Evolutionary conservation across 2,329 filamentous ascomycete species (phyloP).

Genomic region (Magnaporthiopsis rhizophila): DNA sequence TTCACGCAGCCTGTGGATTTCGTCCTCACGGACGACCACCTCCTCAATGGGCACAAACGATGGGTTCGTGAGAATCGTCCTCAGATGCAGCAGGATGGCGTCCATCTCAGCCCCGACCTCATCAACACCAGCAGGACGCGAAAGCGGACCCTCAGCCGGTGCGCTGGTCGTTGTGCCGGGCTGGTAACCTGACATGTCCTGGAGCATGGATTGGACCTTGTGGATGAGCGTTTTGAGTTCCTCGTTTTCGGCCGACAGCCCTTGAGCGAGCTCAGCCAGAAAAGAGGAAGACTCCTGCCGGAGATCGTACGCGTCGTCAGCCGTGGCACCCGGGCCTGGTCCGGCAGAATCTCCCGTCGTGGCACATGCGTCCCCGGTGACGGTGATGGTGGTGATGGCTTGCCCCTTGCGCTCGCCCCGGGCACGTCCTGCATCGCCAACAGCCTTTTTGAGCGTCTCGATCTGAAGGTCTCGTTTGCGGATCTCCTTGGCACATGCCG

Average conservation of each 20-base stretch:
- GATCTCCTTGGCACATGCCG: slow-evolving; percentile 83
- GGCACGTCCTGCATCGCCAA: slow-evolving; percentile 61
- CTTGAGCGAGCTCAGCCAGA: slow-evolving; percentile 73
- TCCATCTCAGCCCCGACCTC: slow-evolving; percentile 72
- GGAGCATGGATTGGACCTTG: slow-evolving; percentile 62
- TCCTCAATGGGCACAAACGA: slow-evolving; percentile 95
- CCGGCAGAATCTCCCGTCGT: neutral
- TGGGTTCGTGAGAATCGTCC: slow-evolving; percentile 82
- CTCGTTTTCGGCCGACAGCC: slow-evolving; percentile 88
- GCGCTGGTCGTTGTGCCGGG: slow-evolving; percentile 22
- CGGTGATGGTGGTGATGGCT: slow-evolving; percentile 47
- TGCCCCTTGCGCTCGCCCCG: slow-evolving; percentile 48
- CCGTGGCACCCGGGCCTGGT: neutral
- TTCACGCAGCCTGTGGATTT: slow-evolving; percentile 73
- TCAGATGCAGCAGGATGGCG: slow-evolving; percentile 69
- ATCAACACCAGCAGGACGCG: slow-evolving; percentile 22
- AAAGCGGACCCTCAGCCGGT: slow-evolving; percentile 23
- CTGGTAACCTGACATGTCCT: slow-evolving; percentile 53
- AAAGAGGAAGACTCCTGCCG: slow-evolving; percentile 87
- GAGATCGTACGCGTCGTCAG: slow-evolving; percentile 53
- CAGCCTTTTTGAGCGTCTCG: slow-evolving; percentile 78
- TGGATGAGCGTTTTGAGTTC: slow-evolving; percentile 64
- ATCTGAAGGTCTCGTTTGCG: slow-evolving; percentile 86
- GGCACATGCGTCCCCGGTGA: slow-evolving; percentile 33
- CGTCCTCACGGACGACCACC: slow-evolving; percentile 83